phyloP scores from a whole-genome alignment of 1,139 yeast genomes.

The Suhomyces maxii region DNA sequence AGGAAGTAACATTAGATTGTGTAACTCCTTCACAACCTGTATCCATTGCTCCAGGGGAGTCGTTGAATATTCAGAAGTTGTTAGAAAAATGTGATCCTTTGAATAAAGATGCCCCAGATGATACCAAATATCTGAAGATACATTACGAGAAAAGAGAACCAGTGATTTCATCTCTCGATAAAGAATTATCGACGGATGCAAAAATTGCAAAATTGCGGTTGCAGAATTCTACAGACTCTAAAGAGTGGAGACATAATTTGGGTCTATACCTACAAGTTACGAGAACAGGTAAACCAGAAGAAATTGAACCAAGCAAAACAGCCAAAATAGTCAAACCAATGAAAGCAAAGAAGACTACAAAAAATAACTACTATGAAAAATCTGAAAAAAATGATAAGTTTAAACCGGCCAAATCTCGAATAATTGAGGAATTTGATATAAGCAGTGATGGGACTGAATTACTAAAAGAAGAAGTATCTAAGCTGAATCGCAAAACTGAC shows the following conservation, averaged over 20 bases:
- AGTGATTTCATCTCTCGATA: slow-evolving; percentile 25
- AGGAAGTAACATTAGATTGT: slow-evolving; percentile 87
- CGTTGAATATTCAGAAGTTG: slow-evolving; percentile 59
- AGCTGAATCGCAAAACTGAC: neutral
- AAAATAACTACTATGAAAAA: neutral
- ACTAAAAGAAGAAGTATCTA: slow-evolving; percentile 12
- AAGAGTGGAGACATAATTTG: slow-evolving; percentile 27
- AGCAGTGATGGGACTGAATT: slow-evolving; percentile 24
- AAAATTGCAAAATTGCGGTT: slow-evolving; percentile 27
- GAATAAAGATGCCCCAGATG: neutral
- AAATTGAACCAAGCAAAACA: no score
- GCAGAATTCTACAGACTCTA: slow-evolving; percentile 29
- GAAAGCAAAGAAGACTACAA: neutral
- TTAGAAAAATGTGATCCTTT: slow-evolving; percentile 32
- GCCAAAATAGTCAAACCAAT: neutral
- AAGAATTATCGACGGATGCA: slow-evolving; percentile 17
- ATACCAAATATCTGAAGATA: slow-evolving; percentile 5
- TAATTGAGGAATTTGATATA: slow-evolving; percentile 21
- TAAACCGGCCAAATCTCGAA: neutral
- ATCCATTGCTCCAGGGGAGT: slow-evolving; percentile 78
- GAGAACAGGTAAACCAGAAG: neutral
- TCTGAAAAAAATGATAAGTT: neutral
- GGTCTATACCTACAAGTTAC: slow-evolving; percentile 17
- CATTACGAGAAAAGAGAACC: slow-evolving; percentile 25
- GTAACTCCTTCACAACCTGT: slow-evolving; percentile 82